A percentile compares a stretch with the other conserved stretches of the same genome.
Evolutionary conservation across 2,329 filamentous ascomycete species (phyloP).

Genomic region (Westerdykella aurantiaca): DNA sequence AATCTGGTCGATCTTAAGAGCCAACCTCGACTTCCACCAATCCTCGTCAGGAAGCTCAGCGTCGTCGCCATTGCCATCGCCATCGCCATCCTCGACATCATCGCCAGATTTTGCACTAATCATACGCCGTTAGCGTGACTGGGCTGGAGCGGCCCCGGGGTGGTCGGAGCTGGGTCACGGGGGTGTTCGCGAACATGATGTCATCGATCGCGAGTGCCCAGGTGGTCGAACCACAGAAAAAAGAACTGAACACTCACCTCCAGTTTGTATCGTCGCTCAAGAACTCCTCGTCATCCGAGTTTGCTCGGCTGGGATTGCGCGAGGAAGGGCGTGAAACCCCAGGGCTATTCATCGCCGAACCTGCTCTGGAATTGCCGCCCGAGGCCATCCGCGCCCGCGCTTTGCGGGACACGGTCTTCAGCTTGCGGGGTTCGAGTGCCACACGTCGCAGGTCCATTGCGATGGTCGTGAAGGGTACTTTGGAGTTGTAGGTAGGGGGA

Average conservation of each 20-base stretch:
- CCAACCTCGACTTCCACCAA: slow-evolving; percentile 56
- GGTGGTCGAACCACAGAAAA: slow-evolving; percentile 1
- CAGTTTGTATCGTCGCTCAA: slow-evolving; percentile 55
- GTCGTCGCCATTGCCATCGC: slow-evolving; percentile 50
- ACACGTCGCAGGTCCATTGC: slow-evolving; percentile 61
- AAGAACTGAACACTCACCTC: slow-evolving; percentile 41
- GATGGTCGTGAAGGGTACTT: slow-evolving; percentile 10
- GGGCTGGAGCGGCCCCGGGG: too few relatives aligned
- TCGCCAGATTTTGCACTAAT: slow-evolving; percentile 61
- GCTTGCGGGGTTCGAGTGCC: slow-evolving; percentile 66
- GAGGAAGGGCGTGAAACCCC: slow-evolving; percentile 47
- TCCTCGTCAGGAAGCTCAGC: slow-evolving; percentile 42
- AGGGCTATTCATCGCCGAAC: slow-evolving; percentile 54
- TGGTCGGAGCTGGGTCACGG: too few relatives aligned
- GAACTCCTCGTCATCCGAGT: slow-evolving; percentile 60
- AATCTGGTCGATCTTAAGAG: slow-evolving; percentile 64
- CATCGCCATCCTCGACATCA: slow-evolving; percentile 54
- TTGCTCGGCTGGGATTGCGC: slow-evolving; percentile 54
- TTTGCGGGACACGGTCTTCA: slow-evolving; percentile 59
- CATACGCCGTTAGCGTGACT: slow-evolving; percentile 16
- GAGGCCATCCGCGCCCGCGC: slow-evolving; percentile 54
- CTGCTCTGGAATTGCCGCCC: slow-evolving; percentile 53
- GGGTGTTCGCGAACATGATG: background rate
- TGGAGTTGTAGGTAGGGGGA: slow-evolving; percentile 5
- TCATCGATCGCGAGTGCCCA: background rate